Evolutionary conservation across 176 grass and related monocot species (phyloP).

Genomic region (Carex cristatella): DNA sequence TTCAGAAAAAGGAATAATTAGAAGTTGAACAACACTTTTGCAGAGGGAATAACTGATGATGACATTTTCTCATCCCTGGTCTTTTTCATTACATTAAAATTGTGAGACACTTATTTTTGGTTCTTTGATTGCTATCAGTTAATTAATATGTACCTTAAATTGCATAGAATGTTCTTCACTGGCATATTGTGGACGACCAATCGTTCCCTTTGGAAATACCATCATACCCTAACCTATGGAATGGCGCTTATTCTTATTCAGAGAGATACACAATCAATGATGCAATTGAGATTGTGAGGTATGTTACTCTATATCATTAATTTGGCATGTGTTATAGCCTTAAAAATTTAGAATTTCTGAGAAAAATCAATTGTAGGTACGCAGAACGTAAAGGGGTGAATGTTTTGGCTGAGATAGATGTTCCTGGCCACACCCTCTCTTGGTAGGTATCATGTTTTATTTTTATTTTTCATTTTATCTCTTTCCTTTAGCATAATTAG

Average conservation of each 20-base stretch:
- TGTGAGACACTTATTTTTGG: not conserved
- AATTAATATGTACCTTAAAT: not conserved
- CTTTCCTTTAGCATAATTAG: not conserved
- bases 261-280: conserved; percentile 87
- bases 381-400: conserved; percentile 80
- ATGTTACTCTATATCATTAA: conserved; percentile 27
- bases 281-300: conserved; percentile 83
- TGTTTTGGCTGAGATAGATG: conserved; percentile 97
- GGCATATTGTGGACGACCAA: conserved; percentile 83
- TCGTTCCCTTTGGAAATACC: conserved; percentile 94
- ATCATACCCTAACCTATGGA: conserved; percentile 85
- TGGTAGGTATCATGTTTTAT: not conserved
- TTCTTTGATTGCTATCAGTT: not conserved
- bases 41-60: not conserved
- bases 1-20: not conserved
- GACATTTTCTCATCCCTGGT: not conserved
- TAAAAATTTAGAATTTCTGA: conserved; percentile 5
- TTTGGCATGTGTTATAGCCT: not conserved
- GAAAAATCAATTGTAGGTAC: conserved; percentile 53
- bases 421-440: conserved; percentile 83
- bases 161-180: conserved; percentile 87
- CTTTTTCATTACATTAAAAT: not conserved
- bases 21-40: not conserved
- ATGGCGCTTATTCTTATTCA: conserved; percentile 73
- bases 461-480: not conserved